Conservation (phyloP, 208 protist species). For the Acanthamoeba divionensis region DNA sequence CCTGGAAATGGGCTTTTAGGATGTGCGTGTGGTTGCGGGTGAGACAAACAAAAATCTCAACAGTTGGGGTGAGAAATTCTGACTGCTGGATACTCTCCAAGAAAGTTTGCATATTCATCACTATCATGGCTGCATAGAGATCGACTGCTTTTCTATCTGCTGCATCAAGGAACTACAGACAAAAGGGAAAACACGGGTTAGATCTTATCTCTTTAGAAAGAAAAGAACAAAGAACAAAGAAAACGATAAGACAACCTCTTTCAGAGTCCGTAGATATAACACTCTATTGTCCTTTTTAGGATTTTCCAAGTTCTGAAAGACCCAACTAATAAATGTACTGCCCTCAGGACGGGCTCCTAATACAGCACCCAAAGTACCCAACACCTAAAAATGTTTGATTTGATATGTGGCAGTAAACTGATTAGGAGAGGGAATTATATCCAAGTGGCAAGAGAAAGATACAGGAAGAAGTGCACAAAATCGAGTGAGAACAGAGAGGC, state of each 20-base stretch:
- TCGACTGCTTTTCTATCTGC: conserved; percentile 1
- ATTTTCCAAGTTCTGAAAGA: background rate
- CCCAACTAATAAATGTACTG: background rate
- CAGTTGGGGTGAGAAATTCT: background rate
- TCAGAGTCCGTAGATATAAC: background rate
- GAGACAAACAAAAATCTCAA: background rate
- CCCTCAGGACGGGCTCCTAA: background rate
- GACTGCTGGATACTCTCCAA: background rate
- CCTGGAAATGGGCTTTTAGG: background rate
- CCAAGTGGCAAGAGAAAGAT: too few relatives aligned
- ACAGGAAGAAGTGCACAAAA: background rate
- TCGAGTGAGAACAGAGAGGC: background rate
- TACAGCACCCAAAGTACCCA: background rate
- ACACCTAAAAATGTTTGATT: too few relatives aligned
- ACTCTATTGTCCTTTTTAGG: background rate
- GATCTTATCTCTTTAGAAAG: too few relatives aligned
- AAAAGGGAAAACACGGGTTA: too few relatives aligned
- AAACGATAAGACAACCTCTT: background rate
- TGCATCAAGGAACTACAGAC: background rate
- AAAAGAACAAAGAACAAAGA: background rate
- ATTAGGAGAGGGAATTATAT: too few relatives aligned
- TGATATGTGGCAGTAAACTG: too few relatives aligned
- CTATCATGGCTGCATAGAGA: background rate
- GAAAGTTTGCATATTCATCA: background rate
- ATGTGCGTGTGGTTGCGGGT: background rate